Conservation (phyloP, 176 grass and related monocot genomes). For the Eleusine coracana region DNA sequence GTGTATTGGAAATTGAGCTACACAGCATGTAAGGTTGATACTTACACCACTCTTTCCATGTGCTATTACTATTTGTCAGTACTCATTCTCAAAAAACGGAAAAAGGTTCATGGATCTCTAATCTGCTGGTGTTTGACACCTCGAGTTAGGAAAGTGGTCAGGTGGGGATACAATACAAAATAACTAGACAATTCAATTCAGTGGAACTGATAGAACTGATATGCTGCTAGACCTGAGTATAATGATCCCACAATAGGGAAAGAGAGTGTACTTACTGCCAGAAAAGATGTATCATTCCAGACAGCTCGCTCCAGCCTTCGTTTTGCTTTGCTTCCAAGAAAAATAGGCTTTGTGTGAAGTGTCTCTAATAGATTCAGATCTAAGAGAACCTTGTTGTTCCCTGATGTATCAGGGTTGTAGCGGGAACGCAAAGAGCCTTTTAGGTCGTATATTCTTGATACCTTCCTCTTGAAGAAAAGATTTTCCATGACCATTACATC, state of each 20-base stretch:
- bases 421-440: conserved; percentile 92
- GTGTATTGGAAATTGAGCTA: neutral
- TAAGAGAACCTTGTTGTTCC: conserved; percentile 89
- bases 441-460: conserved; percentile 96
- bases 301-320: conserved; percentile 78
- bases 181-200: neutral
- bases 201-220: neutral
- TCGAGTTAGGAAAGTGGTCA: neutral
- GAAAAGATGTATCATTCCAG: conserved; percentile 95
- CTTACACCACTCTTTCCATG: neutral
- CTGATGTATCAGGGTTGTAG: conserved; percentile 86
- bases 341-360: conserved; percentile 92
- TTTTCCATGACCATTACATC: conserved; percentile 99
- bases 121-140: neutral
- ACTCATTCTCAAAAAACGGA: conserved; percentile 15
- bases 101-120: neutral
- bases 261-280: conserved; percentile 66
- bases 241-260: neutral
- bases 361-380: conserved; percentile 97
- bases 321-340: conserved; percentile 92
- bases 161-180: neutral
- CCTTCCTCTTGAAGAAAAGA: conserved; percentile 79
- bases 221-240: neutral
- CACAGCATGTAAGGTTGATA: neutral
- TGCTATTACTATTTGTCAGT: neutral